Evolutionary conservation across 768 basidiomycete genomes (phyloP).

Genomic region (Leccinum olivaceopallidum): DNA sequence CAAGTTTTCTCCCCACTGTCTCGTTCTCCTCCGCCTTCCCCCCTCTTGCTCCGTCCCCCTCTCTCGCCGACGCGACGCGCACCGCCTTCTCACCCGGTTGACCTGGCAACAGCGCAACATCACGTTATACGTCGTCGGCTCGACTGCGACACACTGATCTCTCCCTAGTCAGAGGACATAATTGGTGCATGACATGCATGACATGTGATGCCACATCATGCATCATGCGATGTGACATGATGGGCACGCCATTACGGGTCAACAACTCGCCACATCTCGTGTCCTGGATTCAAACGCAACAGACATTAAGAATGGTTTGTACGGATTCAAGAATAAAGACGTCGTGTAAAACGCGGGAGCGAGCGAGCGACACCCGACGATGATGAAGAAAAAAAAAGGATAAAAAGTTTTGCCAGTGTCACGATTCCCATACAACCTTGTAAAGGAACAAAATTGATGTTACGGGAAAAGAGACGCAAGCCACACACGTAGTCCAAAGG

Average conservation of each 20-base stretch:
- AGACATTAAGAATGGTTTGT: not conserved
- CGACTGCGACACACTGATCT: not conserved
- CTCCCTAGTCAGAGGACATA: not conserved
- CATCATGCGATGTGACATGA: not conserved
- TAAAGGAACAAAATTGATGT: slow-evolving; percentile 2
- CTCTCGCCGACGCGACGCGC: not conserved
- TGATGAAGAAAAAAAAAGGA: not conserved
- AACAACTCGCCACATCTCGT: not conserved
- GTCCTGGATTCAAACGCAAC: not conserved
- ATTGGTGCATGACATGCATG: not conserved
- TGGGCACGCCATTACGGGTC: not conserved
- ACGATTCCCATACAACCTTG: slow-evolving; percentile 1
- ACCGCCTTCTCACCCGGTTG: not conserved
- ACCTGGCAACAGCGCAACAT: not conserved
- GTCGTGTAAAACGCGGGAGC: slow-evolving; percentile 6
- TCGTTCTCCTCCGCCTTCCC: not conserved
- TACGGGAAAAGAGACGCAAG: slow-evolving; percentile 5
- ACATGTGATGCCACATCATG: not conserved
- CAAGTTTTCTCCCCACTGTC: not conserved
- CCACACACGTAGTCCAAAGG: slow-evolving; percentile 1
- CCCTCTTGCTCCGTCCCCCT: not conserved
- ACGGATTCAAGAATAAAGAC: not conserved
- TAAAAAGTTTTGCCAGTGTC: not conserved
- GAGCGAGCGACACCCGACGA: slow-evolving; percentile 1
- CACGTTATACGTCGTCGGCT: not conserved